Evolutionary conservation across 2,329 filamentous ascomycete genomes (phyloP), one percentile per base, ranked within the genome.

Genomic region (Pyricularia grisea): DNA sequence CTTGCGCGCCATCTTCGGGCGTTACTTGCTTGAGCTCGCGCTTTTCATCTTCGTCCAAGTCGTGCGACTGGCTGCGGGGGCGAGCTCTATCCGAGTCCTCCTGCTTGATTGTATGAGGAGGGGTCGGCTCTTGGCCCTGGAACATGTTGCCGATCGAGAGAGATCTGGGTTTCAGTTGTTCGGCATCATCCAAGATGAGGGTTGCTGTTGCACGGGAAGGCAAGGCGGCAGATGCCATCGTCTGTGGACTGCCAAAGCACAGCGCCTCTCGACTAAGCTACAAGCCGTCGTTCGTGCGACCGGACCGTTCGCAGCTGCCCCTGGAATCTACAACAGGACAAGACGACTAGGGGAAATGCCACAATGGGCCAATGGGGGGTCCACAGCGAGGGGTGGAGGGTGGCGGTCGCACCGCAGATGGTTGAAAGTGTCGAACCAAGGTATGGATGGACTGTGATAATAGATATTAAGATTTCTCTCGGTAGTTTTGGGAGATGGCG

Each of bases 61-160:
- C 79, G 17, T 78, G 77, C 17, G 82, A 81, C 68, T 78, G 79
- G 70, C 80, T 82, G 71, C 79, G 77, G 33, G 76, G 79, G 33
- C 80, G 79, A 12, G 79, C 80, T 66, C 80, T 77, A 58, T 80
- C 80, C 72, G 71, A 14, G 61, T 78, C 76, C 70, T 84, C 81
- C 68, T 78, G 77, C 70, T 81, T 81, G 73, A 80, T 71, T 69
- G 75, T 74, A 69, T 79, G 78, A 36, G 79, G 79, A 67, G 80
- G 78, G 4, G 78, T 80, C 31, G 77, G 78, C 69, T 79, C 82
- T 71, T 83, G 81, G 55, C 75, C 73, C 68, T 79, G 75, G 63
- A 79, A 77, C 81, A 84, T 83, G 72, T 76, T 76, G 71, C 50
- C 78, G 75, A 65, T 77, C 78, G 66, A 67, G 25, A 36, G 28